A percentile compares a stretch with the other conserved stretches of the same genome.
Evolutionary conservation across 192 early-diverging fungal genomes (phyloP).

Genomic region (Entophlyctis helioformis): DNA sequence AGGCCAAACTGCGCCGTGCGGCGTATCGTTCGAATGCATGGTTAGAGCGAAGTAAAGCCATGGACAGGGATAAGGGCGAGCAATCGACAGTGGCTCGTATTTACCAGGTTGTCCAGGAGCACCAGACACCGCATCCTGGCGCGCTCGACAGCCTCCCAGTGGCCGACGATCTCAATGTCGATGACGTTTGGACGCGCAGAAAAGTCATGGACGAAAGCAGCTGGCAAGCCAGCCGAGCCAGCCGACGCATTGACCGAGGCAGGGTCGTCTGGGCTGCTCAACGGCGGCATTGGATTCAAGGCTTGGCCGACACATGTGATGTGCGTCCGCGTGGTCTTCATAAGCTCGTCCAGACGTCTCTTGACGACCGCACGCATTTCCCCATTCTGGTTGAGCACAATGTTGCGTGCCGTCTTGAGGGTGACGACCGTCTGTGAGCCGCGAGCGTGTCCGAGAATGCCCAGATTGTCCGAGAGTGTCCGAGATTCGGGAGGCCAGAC

Average conservation of each 20-base stretch:
- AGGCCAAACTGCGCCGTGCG: constrained; percentile 41
- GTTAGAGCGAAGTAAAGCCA: too few species aligned
- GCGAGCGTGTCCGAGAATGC: background rate
- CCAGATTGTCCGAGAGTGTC: too few species aligned
- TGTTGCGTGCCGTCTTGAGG: constrained; percentile 25
- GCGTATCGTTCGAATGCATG: too few species aligned
- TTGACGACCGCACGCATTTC: constrained; percentile 41
- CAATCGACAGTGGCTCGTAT: too few species aligned
- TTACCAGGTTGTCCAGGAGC: constrained; percentile 24
- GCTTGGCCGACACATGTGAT: constrained; percentile 31
- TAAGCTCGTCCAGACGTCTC: constrained; percentile 28
- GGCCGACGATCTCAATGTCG: constrained; percentile 44
- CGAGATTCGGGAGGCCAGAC: too few species aligned
- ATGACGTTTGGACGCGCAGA: constrained; percentile 13
- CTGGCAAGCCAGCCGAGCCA: background rate
- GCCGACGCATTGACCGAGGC: background rate
- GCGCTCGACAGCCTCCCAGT: constrained; percentile 27
- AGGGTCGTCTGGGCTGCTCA: background rate
- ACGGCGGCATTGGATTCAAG: background rate
- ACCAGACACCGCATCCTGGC: constrained; percentile 29
- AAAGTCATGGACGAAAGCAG: background rate
- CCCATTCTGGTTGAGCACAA: constrained; percentile 30
- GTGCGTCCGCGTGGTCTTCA: constrained; percentile 27
- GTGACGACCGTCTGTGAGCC: constrained; percentile 17
- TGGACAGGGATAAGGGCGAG: too few species aligned